phyloP scores from a whole-genome alignment of 2,329 filamentous ascomycete genomes.

The Penicillium sp. region DNA sequence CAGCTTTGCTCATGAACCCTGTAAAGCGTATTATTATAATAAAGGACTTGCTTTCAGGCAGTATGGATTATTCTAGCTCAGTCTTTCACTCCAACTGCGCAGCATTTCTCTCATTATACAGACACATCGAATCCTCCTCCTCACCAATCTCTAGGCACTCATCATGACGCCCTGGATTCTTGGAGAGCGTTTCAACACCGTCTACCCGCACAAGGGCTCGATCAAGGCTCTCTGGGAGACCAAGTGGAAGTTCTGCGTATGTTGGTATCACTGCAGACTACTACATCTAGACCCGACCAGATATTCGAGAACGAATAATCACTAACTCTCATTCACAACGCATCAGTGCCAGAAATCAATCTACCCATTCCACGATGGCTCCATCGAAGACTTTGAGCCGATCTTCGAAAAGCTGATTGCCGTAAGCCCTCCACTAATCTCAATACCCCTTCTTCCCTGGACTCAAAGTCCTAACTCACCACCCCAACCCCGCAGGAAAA shows the following conservation, averaged over 20 bases:
- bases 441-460: neutral
- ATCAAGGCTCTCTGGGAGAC: conserved; percentile 71
- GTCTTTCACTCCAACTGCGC: neutral
- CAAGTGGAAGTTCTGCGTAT: conserved; percentile 70
- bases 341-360: conserved; percentile 59
- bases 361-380: conserved; percentile 74
- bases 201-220: conserved; percentile 60
- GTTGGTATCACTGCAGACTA: conserved; percentile 20
- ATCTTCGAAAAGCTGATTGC: conserved; percentile 66
- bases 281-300: neutral
- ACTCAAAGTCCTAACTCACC: neutral
- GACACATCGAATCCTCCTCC: neutral
- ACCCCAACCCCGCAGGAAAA: conserved; percentile 44
- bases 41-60: neutral
- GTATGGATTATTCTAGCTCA: neutral
- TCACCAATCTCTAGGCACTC: neutral
- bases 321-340: conserved; percentile 24
- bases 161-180: conserved; percentile 38
- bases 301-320: conserved; percentile 19
- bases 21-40: neutral
- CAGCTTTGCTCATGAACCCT: neutral
- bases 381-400: conserved; percentile 68
- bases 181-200: conserved; percentile 51
- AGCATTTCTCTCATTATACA: neutral
- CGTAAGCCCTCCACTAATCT: conserved; percentile 36